Evolutionary conservation across 129 eudicot species (phyloP), one percentile per base, ranked within the genome.

Genomic region (Glebionis coronaria): DNA sequence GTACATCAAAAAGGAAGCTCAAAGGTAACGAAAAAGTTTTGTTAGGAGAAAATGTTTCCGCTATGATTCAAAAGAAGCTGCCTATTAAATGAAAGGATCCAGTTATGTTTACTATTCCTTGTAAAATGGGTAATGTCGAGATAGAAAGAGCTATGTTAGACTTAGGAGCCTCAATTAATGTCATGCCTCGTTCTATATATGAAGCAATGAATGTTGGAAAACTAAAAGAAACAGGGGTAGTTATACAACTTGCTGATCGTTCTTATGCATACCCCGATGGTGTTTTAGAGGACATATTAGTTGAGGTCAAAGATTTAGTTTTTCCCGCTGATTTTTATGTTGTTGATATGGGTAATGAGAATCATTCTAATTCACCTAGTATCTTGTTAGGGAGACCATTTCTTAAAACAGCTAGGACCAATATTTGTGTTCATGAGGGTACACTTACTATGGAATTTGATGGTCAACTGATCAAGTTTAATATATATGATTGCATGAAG

Each of bases 71-170:
- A 68, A 55, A 42, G 16, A 20, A 25, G 12, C n/a, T 55, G 0
- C 73, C 64, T 1, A 21, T 12, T 0, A 69, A 55, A 14, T 69
- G 54, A 23, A 21, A n/a, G 50, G 54, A 69, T 69, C 55, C 73
- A 4, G 64, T 63, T 57, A 21, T 56, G 19, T 69, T 69, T 13
- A 69, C 55, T 12, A 42, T 29, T 4, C n/a, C n/a, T n/a, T n/a
- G n/a, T n/a, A n/a, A n/a, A n/a, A n/a, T n/a, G n/a, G n/a, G n/a
- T n/a, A n/a, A n/a, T n/a, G n/a, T n/a, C n/a, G n/a, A n/a, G n/a
- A n/a, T n/a, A n/a, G n/a, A n/a, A n/a, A n/a, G n/a, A 0, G 57
- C 64, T 18, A 69, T 69, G 57, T 11, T 69, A 12, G 74, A 69
- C 18, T 23, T 56, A 13, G 65, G 74, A 69, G 64, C 45, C 2